These are phyloP conservation scores for Camellia sinensis DNA, from an alignment of 148 eudicot species.

Conservation along the genomic window DNA sequence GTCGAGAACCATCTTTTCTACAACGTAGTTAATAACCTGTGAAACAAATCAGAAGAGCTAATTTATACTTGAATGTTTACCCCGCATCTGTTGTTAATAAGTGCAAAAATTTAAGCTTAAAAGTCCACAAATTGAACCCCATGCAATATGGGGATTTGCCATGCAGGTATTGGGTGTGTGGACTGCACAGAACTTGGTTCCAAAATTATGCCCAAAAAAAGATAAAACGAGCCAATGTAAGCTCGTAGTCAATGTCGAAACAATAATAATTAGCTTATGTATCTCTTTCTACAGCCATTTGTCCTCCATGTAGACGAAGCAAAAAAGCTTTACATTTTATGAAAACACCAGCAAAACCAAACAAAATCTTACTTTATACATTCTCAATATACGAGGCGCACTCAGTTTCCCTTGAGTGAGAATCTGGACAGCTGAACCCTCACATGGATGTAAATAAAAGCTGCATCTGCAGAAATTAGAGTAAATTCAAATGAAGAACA, in stretches of 20 bases:
- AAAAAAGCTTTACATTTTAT: neutral
- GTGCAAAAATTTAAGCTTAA: neutral
- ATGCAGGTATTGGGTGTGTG: neutral
- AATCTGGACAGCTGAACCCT: constrained; percentile 85
- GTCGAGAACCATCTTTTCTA: constrained; percentile 89
- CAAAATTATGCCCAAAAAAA: neutral
- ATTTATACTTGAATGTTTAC: neutral
- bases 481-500: constrained; percentile 4
- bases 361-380: constrained; percentile 68
- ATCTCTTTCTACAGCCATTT: too few relatives aligned
- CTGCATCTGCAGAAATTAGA: constrained; percentile 67
- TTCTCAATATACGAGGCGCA: constrained; percentile 95
- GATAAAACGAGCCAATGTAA: neutral
- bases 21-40: constrained; percentile 83
- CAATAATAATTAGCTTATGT: neutral
- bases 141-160: neutral
- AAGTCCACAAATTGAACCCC: neutral
- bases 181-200: neutral
- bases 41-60: constrained; percentile 16
- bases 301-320: neutral
- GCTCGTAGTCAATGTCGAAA: too few relatives aligned
- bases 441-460: constrained; percentile 86
- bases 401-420: constrained; percentile 94
- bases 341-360: neutral
- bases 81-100: neutral